A percentile compares a stretch with the other conserved stretches of the same genome.
These are phyloP conservation scores for Sporothrix luriei DNA, from an alignment of 2,329 filamentous ascomycete species.

Conservation along the genomic window DNA sequence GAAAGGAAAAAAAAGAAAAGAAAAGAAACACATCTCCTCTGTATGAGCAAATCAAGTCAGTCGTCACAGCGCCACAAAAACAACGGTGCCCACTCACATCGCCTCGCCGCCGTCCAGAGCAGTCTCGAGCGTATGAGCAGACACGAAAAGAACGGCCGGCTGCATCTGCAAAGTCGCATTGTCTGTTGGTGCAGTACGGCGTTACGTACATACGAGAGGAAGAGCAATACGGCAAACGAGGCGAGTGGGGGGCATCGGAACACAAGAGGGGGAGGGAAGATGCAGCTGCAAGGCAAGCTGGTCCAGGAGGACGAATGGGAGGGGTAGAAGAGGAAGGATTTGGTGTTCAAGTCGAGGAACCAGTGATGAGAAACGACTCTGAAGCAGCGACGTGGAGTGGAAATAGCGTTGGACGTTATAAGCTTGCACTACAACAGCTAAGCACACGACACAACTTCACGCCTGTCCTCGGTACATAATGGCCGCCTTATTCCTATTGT, in stretches of 20 bases:
- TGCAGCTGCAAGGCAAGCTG: too few species aligned
- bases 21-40: too few species aligned
- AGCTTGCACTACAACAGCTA: too few species aligned
- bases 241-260: neutral
- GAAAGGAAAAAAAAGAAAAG: neutral
- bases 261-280: neutral
- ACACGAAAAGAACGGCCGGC: neutral
- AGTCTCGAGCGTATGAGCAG: neutral
- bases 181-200: neutral
- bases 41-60: too few species aligned
- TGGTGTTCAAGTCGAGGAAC: neutral
- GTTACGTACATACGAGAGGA: neutral
- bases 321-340: neutral
- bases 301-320: too few species aligned
- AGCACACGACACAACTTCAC: too few species aligned
- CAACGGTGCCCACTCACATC: too few species aligned
- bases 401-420: too few species aligned
- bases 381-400: too few species aligned
- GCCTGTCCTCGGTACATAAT: too few species aligned
- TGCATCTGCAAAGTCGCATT: neutral
- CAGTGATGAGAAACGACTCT: neutral
- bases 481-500: too few species aligned
- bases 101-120: neutral
- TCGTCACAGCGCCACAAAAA: too few species aligned
- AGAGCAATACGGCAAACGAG: neutral